Percentiles rank a stretch among this genome's conserved stretches.
Evolutionary conservation across 768 basidiomycete species (phyloP).

Genomic region (Mycena sanguinolenta): DNA sequence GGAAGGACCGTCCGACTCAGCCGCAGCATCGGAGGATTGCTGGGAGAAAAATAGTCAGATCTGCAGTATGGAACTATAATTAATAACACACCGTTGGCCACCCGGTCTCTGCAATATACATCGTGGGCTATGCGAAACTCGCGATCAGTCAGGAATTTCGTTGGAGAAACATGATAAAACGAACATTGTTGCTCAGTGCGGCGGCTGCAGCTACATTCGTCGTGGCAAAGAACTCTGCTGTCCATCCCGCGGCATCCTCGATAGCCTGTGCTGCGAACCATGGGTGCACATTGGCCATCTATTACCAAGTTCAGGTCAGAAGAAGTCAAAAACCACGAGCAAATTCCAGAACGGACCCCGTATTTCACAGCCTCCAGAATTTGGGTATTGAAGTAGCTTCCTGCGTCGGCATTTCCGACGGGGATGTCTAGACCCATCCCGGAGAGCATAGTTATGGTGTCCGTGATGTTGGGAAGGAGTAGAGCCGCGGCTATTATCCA

Average conservation of each 20-base stretch:
- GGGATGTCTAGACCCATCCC: slow-evolving; percentile 71
- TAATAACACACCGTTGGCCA: slow-evolving; percentile 68
- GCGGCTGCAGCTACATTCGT: slow-evolving; percentile 71
- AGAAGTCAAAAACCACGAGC: neutral
- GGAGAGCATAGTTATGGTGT: slow-evolving; percentile 70
- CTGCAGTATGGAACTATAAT: neutral
- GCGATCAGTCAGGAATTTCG: neutral
- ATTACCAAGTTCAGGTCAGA: neutral
- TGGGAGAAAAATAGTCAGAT: slow-evolving; percentile 41
- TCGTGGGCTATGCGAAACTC: slow-evolving; percentile 57
- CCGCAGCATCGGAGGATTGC: slow-evolving; percentile 71
- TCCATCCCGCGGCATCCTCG: slow-evolving; percentile 83
- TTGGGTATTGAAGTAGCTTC: slow-evolving; percentile 83
- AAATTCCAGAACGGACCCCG: slow-evolving; percentile 60
- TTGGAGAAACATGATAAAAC: neutral
- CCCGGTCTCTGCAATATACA: slow-evolving; percentile 97
- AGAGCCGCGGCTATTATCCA: slow-evolving; percentile 62
- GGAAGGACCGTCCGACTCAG: slow-evolving; percentile 78
- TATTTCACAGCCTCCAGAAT: slow-evolving; percentile 77
- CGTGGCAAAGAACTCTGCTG: slow-evolving; percentile 78
- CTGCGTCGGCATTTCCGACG: slow-evolving; percentile 90
- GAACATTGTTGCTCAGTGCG: slow-evolving; percentile 66
- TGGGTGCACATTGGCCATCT: slow-evolving; percentile 93
- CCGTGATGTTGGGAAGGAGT: slow-evolving; percentile 75
- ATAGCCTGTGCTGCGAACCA: slow-evolving; percentile 91